A percentile compares a stretch with the other conserved stretches of the same genome.
These are phyloP conservation scores for Monosporascus sp. DNA, from an alignment of 2,329 filamentous ascomycete species.

Conservation along the genomic window DNA sequence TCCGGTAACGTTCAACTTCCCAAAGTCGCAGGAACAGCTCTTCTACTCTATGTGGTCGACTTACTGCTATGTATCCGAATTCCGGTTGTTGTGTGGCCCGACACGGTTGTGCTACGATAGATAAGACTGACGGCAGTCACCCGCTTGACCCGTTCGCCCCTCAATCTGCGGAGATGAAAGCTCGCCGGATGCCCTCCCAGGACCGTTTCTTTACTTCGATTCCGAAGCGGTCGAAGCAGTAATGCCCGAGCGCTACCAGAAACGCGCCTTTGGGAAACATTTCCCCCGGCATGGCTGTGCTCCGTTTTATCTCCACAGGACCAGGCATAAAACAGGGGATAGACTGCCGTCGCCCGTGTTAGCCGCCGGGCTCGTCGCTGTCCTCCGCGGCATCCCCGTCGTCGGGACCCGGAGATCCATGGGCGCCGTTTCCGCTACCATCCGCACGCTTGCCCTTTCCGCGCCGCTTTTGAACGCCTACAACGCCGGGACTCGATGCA, in stretches of 20 bases:
- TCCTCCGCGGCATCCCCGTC: conserved; percentile 59
- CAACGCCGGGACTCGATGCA: conserved; percentile 40
- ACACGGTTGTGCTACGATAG: too few species aligned
- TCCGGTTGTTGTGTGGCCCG: too few species aligned
- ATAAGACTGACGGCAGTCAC: conserved; percentile 17
- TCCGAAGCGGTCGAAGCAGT: too few species aligned
- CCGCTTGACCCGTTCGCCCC: conserved; percentile 24
- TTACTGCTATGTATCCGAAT: too few species aligned
- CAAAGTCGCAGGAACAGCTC: too few species aligned
- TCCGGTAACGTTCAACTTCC: too few species aligned
- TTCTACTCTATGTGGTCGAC: too few species aligned
- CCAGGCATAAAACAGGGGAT: conserved; percentile 59
- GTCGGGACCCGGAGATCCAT: conserved; percentile 24
- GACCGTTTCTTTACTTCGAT: too few species aligned
- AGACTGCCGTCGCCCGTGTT: conserved; percentile 54
- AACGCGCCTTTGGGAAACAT: conserved; percentile 1
- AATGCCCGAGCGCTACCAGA: background rate
- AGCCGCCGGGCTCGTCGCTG: conserved; percentile 60
- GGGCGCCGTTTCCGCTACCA: conserved; percentile 5
- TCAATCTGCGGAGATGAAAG: conserved; percentile 18
- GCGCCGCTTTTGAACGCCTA: conserved; percentile 43
- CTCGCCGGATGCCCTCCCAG: too few species aligned
- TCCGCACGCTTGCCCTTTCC: conserved; percentile 14
- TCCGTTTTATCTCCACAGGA: conserved; percentile 39
- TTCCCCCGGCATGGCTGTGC: background rate